phyloP scores from a whole-genome alignment of 129 eudicot species.

The Pulicaria dysenterica region DNA sequence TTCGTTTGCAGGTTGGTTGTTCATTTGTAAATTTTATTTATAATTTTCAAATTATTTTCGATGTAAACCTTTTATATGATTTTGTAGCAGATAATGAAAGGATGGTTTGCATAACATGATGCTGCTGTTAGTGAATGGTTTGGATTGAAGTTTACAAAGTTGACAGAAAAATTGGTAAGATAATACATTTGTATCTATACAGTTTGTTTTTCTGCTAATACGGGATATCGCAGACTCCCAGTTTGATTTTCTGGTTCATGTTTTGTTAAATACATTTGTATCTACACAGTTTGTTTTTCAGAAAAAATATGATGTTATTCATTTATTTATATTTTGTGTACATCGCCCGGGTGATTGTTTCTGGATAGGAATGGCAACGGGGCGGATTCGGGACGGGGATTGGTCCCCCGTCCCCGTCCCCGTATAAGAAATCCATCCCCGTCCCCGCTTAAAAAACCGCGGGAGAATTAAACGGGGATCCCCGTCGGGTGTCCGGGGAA shows the following conservation, averaged over 20 bases:
- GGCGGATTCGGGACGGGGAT: too few species aligned
- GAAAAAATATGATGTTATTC: conserved; percentile 4
- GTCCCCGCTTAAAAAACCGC: too few species aligned
- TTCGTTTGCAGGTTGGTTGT: conserved; percentile 37
- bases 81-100: conserved; percentile 30
- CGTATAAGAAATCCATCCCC: too few species aligned
- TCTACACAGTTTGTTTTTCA: too few species aligned
- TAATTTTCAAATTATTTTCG: background rate
- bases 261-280: conserved; percentile 30
- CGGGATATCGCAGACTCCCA: too few species aligned
- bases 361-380: too few species aligned
- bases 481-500: too few species aligned
- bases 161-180: conserved; percentile 30
- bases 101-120: conserved; percentile 35
- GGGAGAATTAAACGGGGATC: too few species aligned
- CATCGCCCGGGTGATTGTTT: too few species aligned
- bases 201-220: conserved; percentile 29
- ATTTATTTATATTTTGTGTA: too few species aligned
- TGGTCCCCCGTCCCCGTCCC: too few species aligned
- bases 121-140: conserved; percentile 34
- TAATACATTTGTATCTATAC: conserved; percentile 36
- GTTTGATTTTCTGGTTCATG: conserved; percentile 30
- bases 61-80: conserved; percentile 4
- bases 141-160: conserved; percentile 39
- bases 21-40: background rate